A percentile compares a stretch with the other conserved stretches of the same genome.
Conservation (phyloP, 1,139 yeast genomes). For the Hansenula anomala region DNA sequence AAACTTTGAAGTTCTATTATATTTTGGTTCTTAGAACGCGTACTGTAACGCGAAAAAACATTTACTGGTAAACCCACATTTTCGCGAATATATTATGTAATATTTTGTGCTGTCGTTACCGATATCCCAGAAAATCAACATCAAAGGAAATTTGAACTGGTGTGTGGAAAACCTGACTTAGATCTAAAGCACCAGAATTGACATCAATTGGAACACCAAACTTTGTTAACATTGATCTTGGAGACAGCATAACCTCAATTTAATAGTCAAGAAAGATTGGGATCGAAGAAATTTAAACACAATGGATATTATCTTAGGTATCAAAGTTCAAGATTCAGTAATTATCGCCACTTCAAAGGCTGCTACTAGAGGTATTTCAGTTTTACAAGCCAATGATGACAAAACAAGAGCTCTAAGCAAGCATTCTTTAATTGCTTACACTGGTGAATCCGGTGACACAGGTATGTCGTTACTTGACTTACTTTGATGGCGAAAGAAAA, state of each 20-base stretch:
- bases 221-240: too few relatives aligned
- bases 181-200: too few relatives aligned
- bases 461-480: constrained; percentile 20
- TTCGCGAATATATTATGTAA: not conserved
- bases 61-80: not conserved
- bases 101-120: not conserved
- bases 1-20: too few relatives aligned
- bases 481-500: too few relatives aligned
- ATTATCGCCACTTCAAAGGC: constrained; percentile 91
- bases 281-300: not conserved
- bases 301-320: constrained; percentile 91
- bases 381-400: constrained; percentile 81
- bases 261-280: not conserved
- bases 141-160: too few relatives aligned
- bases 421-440: constrained; percentile 79
- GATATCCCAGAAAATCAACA: not conserved
- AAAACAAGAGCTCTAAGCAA: constrained; percentile 76
- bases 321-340: constrained; percentile 75
- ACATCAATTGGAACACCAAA: too few relatives aligned
- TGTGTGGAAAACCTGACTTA: too few relatives aligned
- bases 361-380: constrained; percentile 88
- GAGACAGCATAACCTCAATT: not conserved
- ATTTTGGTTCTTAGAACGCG: constrained; percentile 1
- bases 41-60: not conserved
- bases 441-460: constrained; percentile 97